Percentiles rank a stretch among this genome's conserved stretches.
Conservation (phyloP, 2,329 filamentous ascomycete genomes). For the Colletotrichum destructivum region DNA sequence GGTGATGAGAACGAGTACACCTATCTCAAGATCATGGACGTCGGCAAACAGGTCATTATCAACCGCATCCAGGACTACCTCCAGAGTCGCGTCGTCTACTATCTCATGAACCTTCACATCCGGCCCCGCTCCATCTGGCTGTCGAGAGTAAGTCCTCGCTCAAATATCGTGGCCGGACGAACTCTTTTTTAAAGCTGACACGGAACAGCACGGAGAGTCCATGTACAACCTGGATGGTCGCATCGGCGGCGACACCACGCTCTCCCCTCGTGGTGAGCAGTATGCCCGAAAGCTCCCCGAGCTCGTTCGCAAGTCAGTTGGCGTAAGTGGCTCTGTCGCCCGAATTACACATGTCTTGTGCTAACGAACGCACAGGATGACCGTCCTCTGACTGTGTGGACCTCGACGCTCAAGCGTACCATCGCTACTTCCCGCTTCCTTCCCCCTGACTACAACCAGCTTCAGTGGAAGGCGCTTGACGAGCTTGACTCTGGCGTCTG, state of each 20-base stretch:
- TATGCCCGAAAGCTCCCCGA: slow-evolving; percentile 90
- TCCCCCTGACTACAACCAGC: slow-evolving; percentile 86
- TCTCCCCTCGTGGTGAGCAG: slow-evolving; percentile 88
- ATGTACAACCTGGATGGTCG: slow-evolving; percentile 90
- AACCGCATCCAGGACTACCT: slow-evolving; percentile 98
- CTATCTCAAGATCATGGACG: slow-evolving; percentile 97
- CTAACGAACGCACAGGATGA: slow-evolving; percentile 63
- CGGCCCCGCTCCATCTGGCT: slow-evolving; percentile 97
- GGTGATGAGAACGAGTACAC: slow-evolving; percentile 87
- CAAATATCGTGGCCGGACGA: no score
- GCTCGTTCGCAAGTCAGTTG: slow-evolving; percentile 87
- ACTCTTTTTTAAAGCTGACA: not conserved
- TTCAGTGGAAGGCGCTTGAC: slow-evolving; percentile 98
- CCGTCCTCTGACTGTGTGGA: slow-evolving; percentile 74
- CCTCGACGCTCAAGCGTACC: slow-evolving; percentile 80
- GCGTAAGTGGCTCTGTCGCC: slow-evolving; percentile 69
- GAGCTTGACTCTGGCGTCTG: slow-evolving; percentile 97
- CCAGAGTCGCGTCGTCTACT: slow-evolving; percentile 96
- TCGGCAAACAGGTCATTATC: slow-evolving; percentile 96
- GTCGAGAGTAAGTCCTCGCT: slow-evolving; percentile 77
- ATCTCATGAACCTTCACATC: slow-evolving; percentile 98
- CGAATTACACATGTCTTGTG: not conserved
- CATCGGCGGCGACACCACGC: slow-evolving; percentile 91
- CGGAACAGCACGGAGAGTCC: slow-evolving; percentile 87
- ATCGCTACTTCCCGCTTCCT: slow-evolving; percentile 92